Conservation (phyloP, 1,284 basidiomycete species). For the Ceraceosorus guamensis region DNA sequence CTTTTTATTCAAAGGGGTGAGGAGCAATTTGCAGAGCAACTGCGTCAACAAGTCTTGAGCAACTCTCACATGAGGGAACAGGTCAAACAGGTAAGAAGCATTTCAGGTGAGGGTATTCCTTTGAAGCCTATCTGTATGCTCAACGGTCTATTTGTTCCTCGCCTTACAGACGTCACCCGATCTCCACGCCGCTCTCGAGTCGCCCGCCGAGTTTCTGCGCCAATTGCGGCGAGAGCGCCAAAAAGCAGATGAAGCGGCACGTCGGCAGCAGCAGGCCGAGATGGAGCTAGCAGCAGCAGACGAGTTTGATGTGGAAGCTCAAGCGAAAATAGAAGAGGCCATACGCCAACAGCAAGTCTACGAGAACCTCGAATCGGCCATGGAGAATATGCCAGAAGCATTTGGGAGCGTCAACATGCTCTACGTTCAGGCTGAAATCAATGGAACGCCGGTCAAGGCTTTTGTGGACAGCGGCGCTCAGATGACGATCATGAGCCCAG, state of each 20-base stretch:
- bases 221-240: conserved; percentile 12
- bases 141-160: too few relatives aligned
- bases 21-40: too few relatives aligned
- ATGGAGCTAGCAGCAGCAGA: conserved; percentile 72
- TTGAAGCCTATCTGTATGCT: too few relatives aligned
- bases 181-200: too few relatives aligned
- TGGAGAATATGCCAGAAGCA: conserved; percentile 63
- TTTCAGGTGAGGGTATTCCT: too few relatives aligned
- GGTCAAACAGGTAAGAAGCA: too few relatives aligned
- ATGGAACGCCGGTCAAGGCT: conserved; percentile 80
- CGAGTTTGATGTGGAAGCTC: conserved; percentile 74
- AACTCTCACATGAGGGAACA: too few relatives aligned
- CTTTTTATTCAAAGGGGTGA: too few relatives aligned
- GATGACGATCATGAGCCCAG: conserved; percentile 90
- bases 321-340: conserved; percentile 84
- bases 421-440: conserved; percentile 75
- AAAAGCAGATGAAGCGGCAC: conserved; percentile 6
- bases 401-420: conserved; percentile 96
- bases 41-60: too few relatives aligned
- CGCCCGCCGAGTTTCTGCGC: conserved; percentile 15
- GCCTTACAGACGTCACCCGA: too few relatives aligned
- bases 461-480: conserved; percentile 98
- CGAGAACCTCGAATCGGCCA: conserved; percentile 55
- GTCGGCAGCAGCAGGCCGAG: conserved; percentile 55
- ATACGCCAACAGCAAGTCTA: conserved; percentile 82